Base-by-base conservation (phyloP, 2,329 filamentous ascomycete species). In the Epichloe hybrida region DNA sequence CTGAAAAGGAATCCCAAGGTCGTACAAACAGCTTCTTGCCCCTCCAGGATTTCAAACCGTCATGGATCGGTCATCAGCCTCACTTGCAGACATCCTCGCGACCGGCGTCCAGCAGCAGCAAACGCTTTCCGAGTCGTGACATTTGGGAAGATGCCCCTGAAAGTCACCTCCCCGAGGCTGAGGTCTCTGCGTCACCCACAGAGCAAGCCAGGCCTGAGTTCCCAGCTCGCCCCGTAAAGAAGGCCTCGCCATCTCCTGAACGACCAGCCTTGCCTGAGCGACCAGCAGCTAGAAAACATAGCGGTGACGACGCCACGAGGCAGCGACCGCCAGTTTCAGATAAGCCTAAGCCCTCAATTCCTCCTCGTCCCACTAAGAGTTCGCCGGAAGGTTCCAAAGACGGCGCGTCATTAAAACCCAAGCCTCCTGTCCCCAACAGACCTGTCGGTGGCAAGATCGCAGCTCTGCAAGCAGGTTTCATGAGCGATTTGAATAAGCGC, bases 61-160 rank as follows among this genome's bases (percentile, higher is more conserved):
- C 62, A 4, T 78, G 75, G 73, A 64, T 64, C 35, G 64, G 66
- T 40, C 63, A 73, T 53, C 69, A 75, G 53, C 63, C 73, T 17
- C 76, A 76, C 59, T 68, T 82, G 15, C 63, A 69, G 48, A 20
- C 34, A 7, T 67, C 75, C 45, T 74, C 78, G 40, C 68, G 83
- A 21, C 43, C 50, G 36, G 12, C 46, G 8, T 78, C 83, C 5
- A 72, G 71, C 15, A 63, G 77, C 57, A 73, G 80, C 52, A 81
- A 83, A 48, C 81, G 88, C 12, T 97, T 97, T 64, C 91, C 91
- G 0, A 95, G 90, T 64, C 81, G 82, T 50, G 91, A 97, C 67
- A 81, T 96, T 41, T 96, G 91, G 91, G 91, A 97, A 69, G 91
- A 97, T 64, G 83, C 80, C 0, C 91, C 91, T 1, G 88, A 95